These are phyloP conservation scores for Escovopsis sp. DNA, from an alignment of 2,329 filamentous ascomycete genomes.

Conservation along the genomic window DNA sequence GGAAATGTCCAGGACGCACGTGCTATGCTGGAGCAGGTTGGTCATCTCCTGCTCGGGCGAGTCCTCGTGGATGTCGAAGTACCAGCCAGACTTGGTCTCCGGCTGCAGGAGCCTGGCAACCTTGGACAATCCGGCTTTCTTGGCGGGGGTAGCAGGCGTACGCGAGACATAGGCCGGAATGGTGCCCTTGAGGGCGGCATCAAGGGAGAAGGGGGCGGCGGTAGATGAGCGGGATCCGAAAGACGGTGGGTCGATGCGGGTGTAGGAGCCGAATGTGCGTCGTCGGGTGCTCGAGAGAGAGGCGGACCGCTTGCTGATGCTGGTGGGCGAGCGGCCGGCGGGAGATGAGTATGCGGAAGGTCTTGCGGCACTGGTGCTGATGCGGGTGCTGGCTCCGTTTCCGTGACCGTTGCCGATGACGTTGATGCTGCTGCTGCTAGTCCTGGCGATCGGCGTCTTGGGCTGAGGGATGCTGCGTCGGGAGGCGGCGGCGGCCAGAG, in stretches of 20 bases:
- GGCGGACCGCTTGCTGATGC: constrained; percentile 50
- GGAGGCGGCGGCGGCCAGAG: constrained; percentile 12
- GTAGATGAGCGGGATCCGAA: constrained; percentile 28
- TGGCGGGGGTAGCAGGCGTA: constrained; percentile 12
- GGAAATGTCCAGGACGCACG: constrained; percentile 72
- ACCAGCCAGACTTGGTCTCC: constrained; percentile 54
- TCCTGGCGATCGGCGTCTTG: constrained; percentile 33
- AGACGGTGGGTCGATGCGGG: constrained; percentile 55
- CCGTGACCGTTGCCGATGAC: too few species aligned
- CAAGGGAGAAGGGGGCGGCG: constrained; percentile 62
- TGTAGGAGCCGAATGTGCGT: constrained; percentile 44
- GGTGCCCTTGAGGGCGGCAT: constrained; percentile 67
- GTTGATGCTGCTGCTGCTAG: constrained; percentile 24
- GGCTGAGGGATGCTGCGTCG: constrained; percentile 32
- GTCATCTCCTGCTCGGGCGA: constrained; percentile 80
- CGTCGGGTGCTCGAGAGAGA: constrained; percentile 54
- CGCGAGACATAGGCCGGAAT: constrained; percentile 45
- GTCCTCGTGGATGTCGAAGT: constrained; percentile 91
- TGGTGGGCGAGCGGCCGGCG: constrained; percentile 61
- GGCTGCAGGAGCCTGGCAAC: constrained; percentile 25
- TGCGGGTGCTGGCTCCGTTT: too few species aligned
- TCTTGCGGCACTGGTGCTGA: constrained; percentile 21
- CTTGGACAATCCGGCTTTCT: constrained; percentile 8
- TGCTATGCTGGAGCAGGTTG: constrained; percentile 84
- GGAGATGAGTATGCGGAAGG: constrained; percentile 48